These are phyloP conservation scores for Pseudocercospora crystallina DNA, from an alignment of 2,329 filamentous ascomycete genomes.

Conservation along the genomic window DNA sequence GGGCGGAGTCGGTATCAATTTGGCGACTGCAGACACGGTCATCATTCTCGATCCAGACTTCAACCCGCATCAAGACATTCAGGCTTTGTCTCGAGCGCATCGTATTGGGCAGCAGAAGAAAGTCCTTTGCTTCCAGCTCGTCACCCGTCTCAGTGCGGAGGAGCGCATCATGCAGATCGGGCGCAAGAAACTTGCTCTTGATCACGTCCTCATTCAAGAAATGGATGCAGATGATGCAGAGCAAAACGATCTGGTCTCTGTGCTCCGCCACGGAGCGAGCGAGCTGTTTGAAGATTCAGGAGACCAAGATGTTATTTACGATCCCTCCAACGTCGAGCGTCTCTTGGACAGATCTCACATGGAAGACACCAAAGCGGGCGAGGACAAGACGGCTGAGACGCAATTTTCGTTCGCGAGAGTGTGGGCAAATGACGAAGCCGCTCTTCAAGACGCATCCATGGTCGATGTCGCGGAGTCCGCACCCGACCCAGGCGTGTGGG, in stretches of 20 bases:
- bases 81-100: slow-evolving; percentile 90
- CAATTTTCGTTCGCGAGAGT: slow-evolving; percentile 89
- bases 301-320: slow-evolving; percentile 75
- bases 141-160: slow-evolving; percentile 84
- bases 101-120: slow-evolving; percentile 96
- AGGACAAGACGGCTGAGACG: slow-evolving; percentile 68
- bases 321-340: slow-evolving; percentile 78
- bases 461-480: slow-evolving; percentile 48
- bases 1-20: slow-evolving; percentile 94
- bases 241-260: slow-evolving; percentile 78
- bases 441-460: slow-evolving; percentile 50
- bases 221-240: slow-evolving; percentile 83
- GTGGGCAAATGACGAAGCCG: slow-evolving; percentile 81
- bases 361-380: slow-evolving; percentile 66
- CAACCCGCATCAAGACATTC: slow-evolving; percentile 96
- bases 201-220: slow-evolving; percentile 89
- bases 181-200: slow-evolving; percentile 91
- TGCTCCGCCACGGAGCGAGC: slow-evolving; percentile 82
- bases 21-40: slow-evolving; percentile 94
- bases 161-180: slow-evolving; percentile 97
- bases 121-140: slow-evolving; percentile 90
- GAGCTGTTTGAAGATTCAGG: slow-evolving; percentile 79
- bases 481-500: slow-evolving; percentile 75
- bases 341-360: slow-evolving; percentile 83
- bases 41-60: slow-evolving; percentile 97